Evolutionary conservation across 208 protist species (phyloP).

Genomic region (Paratrypanosoma confusum): DNA sequence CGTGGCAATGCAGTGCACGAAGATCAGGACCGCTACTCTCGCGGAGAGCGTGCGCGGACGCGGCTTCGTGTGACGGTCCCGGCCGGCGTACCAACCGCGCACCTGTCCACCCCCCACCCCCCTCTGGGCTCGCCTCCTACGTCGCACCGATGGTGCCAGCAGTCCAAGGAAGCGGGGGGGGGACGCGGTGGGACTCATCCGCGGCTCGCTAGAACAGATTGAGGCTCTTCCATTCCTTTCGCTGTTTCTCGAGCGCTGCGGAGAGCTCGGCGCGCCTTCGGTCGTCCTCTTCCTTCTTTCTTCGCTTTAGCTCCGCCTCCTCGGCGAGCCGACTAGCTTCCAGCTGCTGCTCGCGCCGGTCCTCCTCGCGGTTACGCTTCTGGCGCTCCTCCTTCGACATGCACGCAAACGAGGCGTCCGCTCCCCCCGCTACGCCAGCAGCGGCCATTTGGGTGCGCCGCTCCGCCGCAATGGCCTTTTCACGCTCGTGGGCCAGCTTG

Average conservation of each 20-base stretch:
- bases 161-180: too few species aligned
- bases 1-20: too few species aligned
- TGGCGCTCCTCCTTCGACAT: constrained; percentile 47
- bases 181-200: too few species aligned
- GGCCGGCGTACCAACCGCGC: too few species aligned
- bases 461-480: constrained; percentile 30
- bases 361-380: constrained; percentile 29
- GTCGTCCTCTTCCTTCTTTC: constrained; percentile 36
- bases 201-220: constrained; percentile 56
- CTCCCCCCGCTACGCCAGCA: not conserved
- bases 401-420: not conserved
- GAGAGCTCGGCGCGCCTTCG: constrained; percentile 39
- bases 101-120: too few species aligned
- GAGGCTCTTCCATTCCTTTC: constrained; percentile 66
- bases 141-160: too few species aligned
- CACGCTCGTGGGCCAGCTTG: constrained; percentile 52
- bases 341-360: constrained; percentile 57
- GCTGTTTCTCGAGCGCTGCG: constrained; percentile 56
- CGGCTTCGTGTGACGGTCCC: too few species aligned
- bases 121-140: too few species aligned
- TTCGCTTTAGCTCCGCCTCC: constrained; percentile 53
- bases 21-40: too few species aligned
- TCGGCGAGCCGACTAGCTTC: constrained; percentile 63
- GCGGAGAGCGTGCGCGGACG: too few species aligned
- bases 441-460: constrained; percentile 2